Conservation (phyloP, 805 yeast genomes). For the Diddensiella santjacobensis region DNA sequence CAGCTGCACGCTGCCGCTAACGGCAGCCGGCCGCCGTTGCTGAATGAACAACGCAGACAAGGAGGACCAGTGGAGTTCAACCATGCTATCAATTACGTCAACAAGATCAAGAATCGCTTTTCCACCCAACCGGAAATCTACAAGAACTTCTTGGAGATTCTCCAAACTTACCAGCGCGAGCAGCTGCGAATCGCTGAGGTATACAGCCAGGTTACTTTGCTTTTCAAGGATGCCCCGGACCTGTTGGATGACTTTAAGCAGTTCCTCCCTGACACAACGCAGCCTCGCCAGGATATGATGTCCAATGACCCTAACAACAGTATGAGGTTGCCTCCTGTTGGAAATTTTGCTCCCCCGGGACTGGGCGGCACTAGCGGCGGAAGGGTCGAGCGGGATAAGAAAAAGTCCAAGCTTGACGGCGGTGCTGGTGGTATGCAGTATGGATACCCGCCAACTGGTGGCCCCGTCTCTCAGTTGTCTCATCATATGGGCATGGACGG, state of each 20-base stretch:
- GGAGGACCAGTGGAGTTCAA: conserved; percentile 86
- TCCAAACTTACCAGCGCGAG: conserved; percentile 95
- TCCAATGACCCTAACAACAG: conserved; percentile 32
- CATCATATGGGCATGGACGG: conserved; percentile 1
- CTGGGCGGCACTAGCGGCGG: conserved; percentile 19
- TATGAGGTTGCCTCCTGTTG: conserved; percentile 80
- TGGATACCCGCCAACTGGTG: conserved; percentile 2
- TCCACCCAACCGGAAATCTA: conserved; percentile 93
- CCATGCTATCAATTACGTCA: conserved; percentile 94
- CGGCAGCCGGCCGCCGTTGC: conserved; percentile 22
- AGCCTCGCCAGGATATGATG: conserved; percentile 27
- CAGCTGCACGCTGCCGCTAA: conserved; percentile 41
- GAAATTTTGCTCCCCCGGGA: conserved; percentile 72
- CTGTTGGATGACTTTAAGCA: conserved; percentile 90
- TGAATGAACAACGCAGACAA: conserved; percentile 25
- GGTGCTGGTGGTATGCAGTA: conserved; percentile 12
- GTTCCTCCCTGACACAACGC: conserved; percentile 83
- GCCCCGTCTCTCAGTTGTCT: not conserved
- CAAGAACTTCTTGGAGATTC: conserved; percentile 87
- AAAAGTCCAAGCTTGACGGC: conserved; percentile 14
- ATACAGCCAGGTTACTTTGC: conserved; percentile 82
- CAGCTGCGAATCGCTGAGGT: conserved; percentile 94
- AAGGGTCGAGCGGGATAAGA: conserved; percentile 22
- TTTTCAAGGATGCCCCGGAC: conserved; percentile 93
- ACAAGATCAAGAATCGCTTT: conserved; percentile 91